Evolutionary conservation across 257 asterid species (phyloP), one percentile per base, ranked within the genome.

Genomic region (Fraxinus quadrangulata): DNA sequence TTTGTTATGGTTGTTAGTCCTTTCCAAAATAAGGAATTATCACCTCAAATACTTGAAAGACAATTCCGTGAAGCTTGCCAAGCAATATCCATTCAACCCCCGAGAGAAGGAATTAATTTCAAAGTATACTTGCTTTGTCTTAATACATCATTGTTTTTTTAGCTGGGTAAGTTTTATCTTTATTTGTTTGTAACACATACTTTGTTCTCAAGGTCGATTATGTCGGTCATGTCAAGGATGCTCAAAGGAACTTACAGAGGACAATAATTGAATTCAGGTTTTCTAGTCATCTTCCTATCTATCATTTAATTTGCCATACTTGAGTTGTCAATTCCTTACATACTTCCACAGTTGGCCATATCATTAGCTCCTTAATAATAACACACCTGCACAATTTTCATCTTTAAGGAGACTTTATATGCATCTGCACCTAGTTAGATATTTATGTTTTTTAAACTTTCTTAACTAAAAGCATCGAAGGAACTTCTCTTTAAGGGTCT

Each of bases 41-140:
- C 97, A 42, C 84, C 90, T 26, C 96, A 88, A 80, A 83, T 96
- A 85, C 94, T 96, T 76, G 99, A 96, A 86, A 92, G 93, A 83
- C 96, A 88, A 84, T 96, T 86, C 79, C 91, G 94, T 65, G 99
- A 96, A 83, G 97, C 96, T 84, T 84, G 89, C 86, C 92, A 87
- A 78, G 80, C 93, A 78, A 80, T 83, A 78, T 87, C 97, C 67
- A 28, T 73, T 77, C 88, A 86, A 79, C 79, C 87, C 71, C 83
- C 88, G 63, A 86, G 78, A 54, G 94, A 92, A 42, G 89, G 81
- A 75, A 80, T 89, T 73, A 78, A 78, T 71, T 93, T 87, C 88
- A 92, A 89, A 96, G 99, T 96, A 87, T 81, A 75, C 73, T 76
- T 82, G 59, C 28, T 76, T 77, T 77, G 47, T 75, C 63, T 23